A percentile compares a stretch with the other conserved stretches of the same genome.
phyloP scores from a whole-genome alignment of 2,329 filamentous ascomycete genomes.

The Fusarium anguioides region DNA sequence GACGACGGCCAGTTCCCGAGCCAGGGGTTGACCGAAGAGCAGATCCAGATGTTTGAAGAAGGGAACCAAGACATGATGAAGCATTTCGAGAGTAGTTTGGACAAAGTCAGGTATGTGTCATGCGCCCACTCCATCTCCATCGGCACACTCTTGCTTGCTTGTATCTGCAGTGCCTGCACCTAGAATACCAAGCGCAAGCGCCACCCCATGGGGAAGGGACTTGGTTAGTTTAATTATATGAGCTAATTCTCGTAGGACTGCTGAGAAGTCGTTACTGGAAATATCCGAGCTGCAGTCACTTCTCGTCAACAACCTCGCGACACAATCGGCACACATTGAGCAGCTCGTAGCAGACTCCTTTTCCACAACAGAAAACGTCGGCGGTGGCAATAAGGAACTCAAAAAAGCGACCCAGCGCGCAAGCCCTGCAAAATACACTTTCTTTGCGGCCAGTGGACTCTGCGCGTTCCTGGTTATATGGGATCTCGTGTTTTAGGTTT shows the following conservation, averaged over 20 bases:
- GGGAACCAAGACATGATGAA: conserved; percentile 93
- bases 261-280: conserved; percentile 90
- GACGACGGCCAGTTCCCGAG: conserved; percentile 40
- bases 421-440: conserved; percentile 80
- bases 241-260: conserved; percentile 67
- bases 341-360: conserved; percentile 87
- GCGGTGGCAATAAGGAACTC: conserved; percentile 89
- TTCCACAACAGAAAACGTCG: conserved; percentile 85
- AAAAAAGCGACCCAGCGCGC: conserved; percentile 81
- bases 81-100: conserved; percentile 92
- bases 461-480: conserved; percentile 80
- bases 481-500: conserved; percentile 72
- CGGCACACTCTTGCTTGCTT: conserved; percentile 10
- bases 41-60: conserved; percentile 91
- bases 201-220: conserved; percentile 9
- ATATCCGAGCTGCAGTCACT: conserved; percentile 93
- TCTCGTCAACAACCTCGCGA: conserved; percentile 84
- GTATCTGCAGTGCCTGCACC: conserved; percentile 9
- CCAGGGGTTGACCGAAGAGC: conserved; percentile 79
- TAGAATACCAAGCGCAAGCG: conserved; percentile 7
- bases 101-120: conserved; percentile 85
- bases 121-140: conserved; percentile 5
- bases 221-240: conserved; percentile 1
- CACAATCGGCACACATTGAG: conserved; percentile 89
- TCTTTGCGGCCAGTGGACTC: conserved; percentile 81